phyloP scores from a whole-genome alignment of 768 basidiomycete genomes.

The Phanerochaete carnosa region DNA sequence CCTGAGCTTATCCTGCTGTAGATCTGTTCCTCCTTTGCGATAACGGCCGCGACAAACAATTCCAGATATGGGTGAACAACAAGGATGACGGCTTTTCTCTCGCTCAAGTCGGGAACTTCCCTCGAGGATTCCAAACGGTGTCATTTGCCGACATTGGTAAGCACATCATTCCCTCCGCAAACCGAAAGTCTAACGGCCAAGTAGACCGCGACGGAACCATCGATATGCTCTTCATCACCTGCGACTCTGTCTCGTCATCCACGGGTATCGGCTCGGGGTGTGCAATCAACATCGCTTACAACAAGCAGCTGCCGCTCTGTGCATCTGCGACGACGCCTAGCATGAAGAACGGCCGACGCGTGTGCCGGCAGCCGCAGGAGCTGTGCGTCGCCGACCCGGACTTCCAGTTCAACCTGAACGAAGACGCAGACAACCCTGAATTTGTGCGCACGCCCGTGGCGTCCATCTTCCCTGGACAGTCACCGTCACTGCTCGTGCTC shows the following conservation, averaged over 20 bases:
- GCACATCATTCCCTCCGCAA: slow-evolving; percentile 16
- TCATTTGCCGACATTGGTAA: slow-evolving; percentile 90
- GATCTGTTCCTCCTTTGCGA: slow-evolving; percentile 91
- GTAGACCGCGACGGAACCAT: slow-evolving; percentile 94
- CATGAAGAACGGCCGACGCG: slow-evolving; percentile 44
- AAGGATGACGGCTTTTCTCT: slow-evolving; percentile 74
- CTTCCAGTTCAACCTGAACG: slow-evolving; percentile 72
- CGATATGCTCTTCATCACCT: slow-evolving; percentile 90
- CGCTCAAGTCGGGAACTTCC: slow-evolving; percentile 64
- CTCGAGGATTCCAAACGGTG: slow-evolving; percentile 71
- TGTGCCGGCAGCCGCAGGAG: slow-evolving; percentile 75
- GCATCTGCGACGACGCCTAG: slow-evolving; percentile 48
- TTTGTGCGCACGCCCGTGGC: slow-evolving; percentile 67
- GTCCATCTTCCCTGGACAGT: slow-evolving; percentile 42
- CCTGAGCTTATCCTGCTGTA: not conserved
- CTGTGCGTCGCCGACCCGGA: slow-evolving; percentile 79
- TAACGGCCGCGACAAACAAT: slow-evolving; percentile 48
- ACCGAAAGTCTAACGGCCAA: not conserved
- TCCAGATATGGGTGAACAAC: slow-evolving; percentile 92
- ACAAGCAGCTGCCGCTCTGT: slow-evolving; percentile 86
- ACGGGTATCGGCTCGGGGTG: slow-evolving; percentile 77
- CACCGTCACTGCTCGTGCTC: slow-evolving; percentile 60
- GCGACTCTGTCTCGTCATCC: slow-evolving; percentile 60
- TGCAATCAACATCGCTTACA: slow-evolving; percentile 88
- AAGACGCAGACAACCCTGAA: slow-evolving; percentile 47